These are phyloP conservation scores for Solanum chiquidenum DNA, from an alignment of 257 asterid genomes.

Conservation along the genomic window DNA sequence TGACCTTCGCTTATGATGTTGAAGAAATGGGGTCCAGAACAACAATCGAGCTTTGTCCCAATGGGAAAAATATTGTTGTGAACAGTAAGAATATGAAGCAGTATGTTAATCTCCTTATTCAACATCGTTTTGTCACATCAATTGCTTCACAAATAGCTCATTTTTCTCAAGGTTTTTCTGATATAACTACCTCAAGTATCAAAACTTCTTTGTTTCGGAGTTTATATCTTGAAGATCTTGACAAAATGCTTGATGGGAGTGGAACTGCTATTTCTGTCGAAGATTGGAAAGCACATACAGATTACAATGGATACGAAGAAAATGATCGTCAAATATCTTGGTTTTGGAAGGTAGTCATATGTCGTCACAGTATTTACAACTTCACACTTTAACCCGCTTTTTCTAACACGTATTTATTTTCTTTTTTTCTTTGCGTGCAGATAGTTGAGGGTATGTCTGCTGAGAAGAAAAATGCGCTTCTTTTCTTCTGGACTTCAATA, in stretches of 20 bases:
- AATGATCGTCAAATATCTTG: too few species aligned
- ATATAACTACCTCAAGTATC: slow-evolving; percentile 18
- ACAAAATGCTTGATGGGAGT: slow-evolving; percentile 41
- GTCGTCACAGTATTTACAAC: not conserved
- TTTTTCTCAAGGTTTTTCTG: slow-evolving; percentile 60
- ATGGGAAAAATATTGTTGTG: slow-evolving; percentile 46
- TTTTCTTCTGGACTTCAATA: slow-evolving; percentile 91
- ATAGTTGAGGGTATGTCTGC: slow-evolving; percentile 53
- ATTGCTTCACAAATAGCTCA: slow-evolving; percentile 42
- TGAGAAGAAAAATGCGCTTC: slow-evolving; percentile 67
- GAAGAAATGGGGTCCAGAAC: slow-evolving; percentile 39
- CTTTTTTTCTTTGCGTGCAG: slow-evolving; percentile 15
- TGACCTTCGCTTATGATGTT: not conserved
- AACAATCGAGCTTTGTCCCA: slow-evolving; percentile 52
- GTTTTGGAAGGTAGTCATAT: not conserved
- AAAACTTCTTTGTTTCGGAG: slow-evolving; percentile 46
- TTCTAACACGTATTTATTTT: not conserved
- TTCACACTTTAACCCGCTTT: not conserved
- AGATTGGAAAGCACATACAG: not conserved
- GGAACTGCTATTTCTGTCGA: not conserved
- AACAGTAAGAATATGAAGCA: slow-evolving; percentile 56
- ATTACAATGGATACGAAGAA: not conserved
- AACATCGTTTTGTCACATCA: slow-evolving; percentile 36
- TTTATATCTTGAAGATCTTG: slow-evolving; percentile 66
- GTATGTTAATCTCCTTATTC: slow-evolving; percentile 29